These are phyloP conservation scores for Talaromyces pinophilus DNA, from an alignment of 2,329 filamentous ascomycete genomes.

Conservation along the genomic window DNA sequence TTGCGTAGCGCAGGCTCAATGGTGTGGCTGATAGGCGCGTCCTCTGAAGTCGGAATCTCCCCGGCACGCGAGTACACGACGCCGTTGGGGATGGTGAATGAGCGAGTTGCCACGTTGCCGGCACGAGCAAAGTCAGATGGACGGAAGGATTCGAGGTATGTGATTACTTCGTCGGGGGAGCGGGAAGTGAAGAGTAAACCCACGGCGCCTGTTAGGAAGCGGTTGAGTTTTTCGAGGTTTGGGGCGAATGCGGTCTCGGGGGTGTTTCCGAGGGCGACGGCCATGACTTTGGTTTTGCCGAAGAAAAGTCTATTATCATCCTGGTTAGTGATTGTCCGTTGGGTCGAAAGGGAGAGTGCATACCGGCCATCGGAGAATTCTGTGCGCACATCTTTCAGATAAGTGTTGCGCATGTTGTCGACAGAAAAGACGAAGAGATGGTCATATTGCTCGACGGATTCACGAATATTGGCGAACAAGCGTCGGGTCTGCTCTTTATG, in stretches of 20 bases:
- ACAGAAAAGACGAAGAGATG: constrained; percentile 92
- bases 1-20: constrained; percentile 88
- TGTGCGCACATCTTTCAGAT: constrained; percentile 84
- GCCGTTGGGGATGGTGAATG: constrained; percentile 80
- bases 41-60: constrained; percentile 75
- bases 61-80: constrained; percentile 76
- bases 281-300: constrained; percentile 99
- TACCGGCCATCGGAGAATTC: constrained; percentile 83
- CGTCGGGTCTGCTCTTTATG: constrained; percentile 84
- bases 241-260: constrained; percentile 78
- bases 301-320: constrained; percentile 78
- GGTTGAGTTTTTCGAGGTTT: constrained; percentile 69
- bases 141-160: constrained; percentile 71
- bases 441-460: constrained; percentile 79
- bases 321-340: constrained; percentile 1
- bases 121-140: constrained; percentile 90
- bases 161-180: constrained; percentile 63
- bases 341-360: constrained; percentile 28
- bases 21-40: constrained; percentile 82
- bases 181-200: constrained; percentile 90
- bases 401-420: constrained; percentile 97
- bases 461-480: constrained; percentile 85
- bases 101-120: constrained; percentile 71
- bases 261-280: constrained; percentile 81
- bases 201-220: constrained; percentile 75